These are phyloP conservation scores for Solanum pimpinellifolium DNA, from an alignment of 257 asterid species.

Conservation along the genomic window DNA sequence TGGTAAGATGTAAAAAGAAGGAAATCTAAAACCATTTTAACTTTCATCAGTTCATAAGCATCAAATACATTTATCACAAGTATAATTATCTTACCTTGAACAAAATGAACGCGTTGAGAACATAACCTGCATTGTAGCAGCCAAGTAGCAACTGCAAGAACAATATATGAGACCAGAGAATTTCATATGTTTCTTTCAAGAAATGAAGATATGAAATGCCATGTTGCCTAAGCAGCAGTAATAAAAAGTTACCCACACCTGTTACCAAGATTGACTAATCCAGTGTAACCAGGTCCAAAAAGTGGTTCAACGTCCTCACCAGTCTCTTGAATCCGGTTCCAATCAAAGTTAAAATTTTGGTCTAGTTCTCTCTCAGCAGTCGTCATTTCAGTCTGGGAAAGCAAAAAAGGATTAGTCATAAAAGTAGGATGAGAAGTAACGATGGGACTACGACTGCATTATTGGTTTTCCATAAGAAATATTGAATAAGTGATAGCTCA, in stretches of 20 bases:
- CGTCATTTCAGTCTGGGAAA: slow-evolving; percentile 85
- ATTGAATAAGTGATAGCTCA: background rate
- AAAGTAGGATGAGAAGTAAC: background rate
- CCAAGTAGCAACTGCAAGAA: slow-evolving; percentile 87
- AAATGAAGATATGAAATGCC: background rate
- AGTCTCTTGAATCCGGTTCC: slow-evolving; percentile 99
- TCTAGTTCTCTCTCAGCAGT: slow-evolving; percentile 99
- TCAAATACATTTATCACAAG: background rate
- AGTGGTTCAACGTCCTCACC: slow-evolving; percentile 82
- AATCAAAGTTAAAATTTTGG: slow-evolving; percentile 84
- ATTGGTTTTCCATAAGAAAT: background rate
- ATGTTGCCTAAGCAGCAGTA: background rate
- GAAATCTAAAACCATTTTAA: background rate
- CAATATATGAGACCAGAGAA: slow-evolving; percentile 2
- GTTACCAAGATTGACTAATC: slow-evolving; percentile 96
- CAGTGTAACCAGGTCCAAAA: slow-evolving; percentile 94
- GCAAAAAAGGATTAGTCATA: slow-evolving; percentile 4
- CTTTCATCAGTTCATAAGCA: background rate
- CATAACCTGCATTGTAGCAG: slow-evolving; percentile 94
- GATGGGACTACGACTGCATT: background rate
- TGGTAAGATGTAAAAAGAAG: background rate
- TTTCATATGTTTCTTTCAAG: background rate
- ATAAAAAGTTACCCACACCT: slow-evolving; percentile 32
- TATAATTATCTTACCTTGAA: slow-evolving; percentile 48
- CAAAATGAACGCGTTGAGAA: slow-evolving; percentile 71